phyloP scores from a whole-genome alignment of 1,284 basidiomycete genomes.

The Marasmius sp. region DNA sequence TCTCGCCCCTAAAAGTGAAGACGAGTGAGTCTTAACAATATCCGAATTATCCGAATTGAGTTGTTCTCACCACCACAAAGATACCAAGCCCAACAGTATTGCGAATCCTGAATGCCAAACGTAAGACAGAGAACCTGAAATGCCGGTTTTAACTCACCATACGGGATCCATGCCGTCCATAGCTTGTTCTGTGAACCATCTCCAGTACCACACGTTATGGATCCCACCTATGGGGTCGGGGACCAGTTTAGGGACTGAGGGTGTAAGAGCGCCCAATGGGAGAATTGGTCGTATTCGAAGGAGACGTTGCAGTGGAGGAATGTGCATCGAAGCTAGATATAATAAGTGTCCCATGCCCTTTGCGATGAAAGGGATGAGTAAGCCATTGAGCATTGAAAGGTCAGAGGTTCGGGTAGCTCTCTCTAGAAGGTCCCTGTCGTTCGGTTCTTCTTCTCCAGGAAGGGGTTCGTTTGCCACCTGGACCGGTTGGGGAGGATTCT shows the following conservation, averaged over 20 bases:
- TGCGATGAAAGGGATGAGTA: constrained; percentile 11
- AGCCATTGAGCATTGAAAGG: constrained; percentile 6
- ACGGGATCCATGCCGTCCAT: constrained; percentile 12
- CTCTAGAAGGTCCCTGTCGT: not conserved
- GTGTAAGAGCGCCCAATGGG: not conserved
- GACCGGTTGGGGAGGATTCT: not conserved
- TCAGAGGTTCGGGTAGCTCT: constrained; percentile 5
- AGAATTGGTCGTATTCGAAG: constrained; percentile 4
- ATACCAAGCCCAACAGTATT: constrained; percentile 12
- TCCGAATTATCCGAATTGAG: too few species aligned
- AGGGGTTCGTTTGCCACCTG: not conserved
- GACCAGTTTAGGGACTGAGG: constrained; percentile 6
- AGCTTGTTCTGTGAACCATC: constrained; percentile 9
- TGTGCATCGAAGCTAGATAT: constrained; percentile 7
- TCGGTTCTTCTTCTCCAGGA: not conserved
- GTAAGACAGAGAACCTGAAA: not conserved
- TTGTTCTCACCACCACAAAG: constrained; percentile 7
- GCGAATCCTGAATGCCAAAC: constrained; percentile 6
- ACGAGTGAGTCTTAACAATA: not conserved
- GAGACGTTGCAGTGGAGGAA: constrained; percentile 1
- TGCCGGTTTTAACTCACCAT: constrained; percentile 4
- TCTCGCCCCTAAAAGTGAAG: constrained; percentile 5
- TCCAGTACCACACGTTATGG: constrained; percentile 11
- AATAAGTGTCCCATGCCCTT: constrained; percentile 12
- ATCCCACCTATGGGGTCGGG: constrained; percentile 4